Percentiles rank a stretch among this genome's conserved stretches.
phyloP scores from a whole-genome alignment of 345 rosid species.

The Populus euphratica region DNA sequence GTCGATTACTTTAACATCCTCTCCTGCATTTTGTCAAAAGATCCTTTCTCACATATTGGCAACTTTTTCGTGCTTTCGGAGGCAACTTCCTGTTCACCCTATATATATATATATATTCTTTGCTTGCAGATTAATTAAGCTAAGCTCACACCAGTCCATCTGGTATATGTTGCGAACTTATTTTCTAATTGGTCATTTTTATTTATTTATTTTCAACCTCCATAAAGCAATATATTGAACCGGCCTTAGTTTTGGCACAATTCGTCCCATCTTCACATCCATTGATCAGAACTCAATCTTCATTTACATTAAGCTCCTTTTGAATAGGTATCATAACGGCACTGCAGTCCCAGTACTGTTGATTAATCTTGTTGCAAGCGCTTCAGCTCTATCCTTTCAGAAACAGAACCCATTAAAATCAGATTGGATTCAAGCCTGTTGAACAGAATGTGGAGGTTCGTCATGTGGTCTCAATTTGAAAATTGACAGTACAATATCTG shows the following conservation, averaged over 20 bases:
- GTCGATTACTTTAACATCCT: neutral
- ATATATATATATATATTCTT: neutral
- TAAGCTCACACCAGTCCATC: neutral
- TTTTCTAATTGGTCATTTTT: too few species aligned
- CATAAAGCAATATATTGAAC: too few species aligned
- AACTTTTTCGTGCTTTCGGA: constrained; percentile 25
- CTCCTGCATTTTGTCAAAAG: constrained; percentile 21
- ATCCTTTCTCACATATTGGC: constrained; percentile 9
- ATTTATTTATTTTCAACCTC: too few species aligned
- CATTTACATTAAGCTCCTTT: neutral
- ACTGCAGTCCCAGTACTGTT: too few species aligned
- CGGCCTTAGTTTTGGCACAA: too few species aligned
- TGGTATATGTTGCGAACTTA: neutral
- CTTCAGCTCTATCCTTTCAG: neutral
- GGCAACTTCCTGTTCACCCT: constrained; percentile 19
- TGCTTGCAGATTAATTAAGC: constrained; percentile 15
- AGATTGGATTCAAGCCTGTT: neutral
- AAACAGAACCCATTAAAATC: neutral
- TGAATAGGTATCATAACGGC: neutral
- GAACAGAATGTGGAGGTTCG: neutral
- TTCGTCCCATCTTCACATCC: neutral
- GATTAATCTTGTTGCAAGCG: too few species aligned
- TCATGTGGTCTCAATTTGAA: neutral
- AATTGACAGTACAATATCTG: too few species aligned
- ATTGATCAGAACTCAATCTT: neutral